Evolutionary conservation across 2,329 filamentous ascomycete genomes (phyloP).

Genomic region (Diplodia intermedia): DNA sequence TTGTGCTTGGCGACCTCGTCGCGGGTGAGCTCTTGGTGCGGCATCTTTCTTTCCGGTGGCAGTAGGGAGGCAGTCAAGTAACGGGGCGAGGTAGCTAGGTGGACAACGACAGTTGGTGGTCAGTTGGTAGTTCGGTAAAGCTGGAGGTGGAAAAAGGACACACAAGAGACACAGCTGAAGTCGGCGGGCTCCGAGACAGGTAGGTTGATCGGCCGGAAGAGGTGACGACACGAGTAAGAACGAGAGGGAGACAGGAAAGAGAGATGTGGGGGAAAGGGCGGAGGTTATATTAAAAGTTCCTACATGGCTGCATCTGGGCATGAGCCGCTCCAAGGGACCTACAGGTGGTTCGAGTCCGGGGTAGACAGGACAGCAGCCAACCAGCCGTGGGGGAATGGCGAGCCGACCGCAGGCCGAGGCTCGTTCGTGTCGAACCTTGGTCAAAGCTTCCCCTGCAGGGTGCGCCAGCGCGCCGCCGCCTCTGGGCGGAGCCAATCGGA

Average conservation of each 20-base stretch:
- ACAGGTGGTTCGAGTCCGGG: constrained; percentile 15
- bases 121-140: background rate
- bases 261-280: background rate
- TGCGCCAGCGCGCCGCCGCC: background rate
- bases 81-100: background rate
- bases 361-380: background rate
- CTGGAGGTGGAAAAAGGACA: background rate
- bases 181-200: constrained; percentile 22
- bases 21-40: constrained; percentile 46
- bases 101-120: background rate
- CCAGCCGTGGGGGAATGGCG: constrained; percentile 4
- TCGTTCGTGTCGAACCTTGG: background rate
- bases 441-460: constrained; percentile 5
- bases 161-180: background rate
- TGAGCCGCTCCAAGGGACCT: background rate
- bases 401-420: constrained; percentile 26
- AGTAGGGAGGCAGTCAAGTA: background rate
- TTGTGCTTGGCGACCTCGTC: constrained; percentile 76
- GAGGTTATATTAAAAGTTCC: constrained; percentile 4
- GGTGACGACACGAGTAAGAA: background rate
- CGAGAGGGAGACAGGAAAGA: background rate
- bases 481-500: constrained; percentile 2
- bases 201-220: background rate
- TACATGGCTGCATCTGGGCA: constrained; percentile 12
- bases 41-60: constrained; percentile 5